A percentile compares a stretch with the other conserved stretches of the same genome.
These are phyloP conservation scores for Casuarina equisetifolia DNA, from an alignment of 306 rosid species.

Conservation along the genomic window DNA sequence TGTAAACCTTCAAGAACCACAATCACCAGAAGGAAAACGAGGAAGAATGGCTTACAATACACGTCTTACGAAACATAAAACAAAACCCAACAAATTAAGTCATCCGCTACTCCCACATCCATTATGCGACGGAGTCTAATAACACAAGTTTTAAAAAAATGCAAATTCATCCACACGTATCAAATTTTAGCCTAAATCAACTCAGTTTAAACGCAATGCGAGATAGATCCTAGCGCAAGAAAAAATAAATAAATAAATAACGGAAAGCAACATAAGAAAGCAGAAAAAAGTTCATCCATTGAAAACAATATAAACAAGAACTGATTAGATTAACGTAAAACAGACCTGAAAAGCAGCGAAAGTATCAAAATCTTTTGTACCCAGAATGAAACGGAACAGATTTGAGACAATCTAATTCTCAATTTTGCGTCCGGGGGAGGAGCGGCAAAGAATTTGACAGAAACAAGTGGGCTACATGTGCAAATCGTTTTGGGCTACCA, in stretches of 20 bases:
- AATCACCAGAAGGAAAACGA: background rate
- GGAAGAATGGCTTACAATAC: background rate
- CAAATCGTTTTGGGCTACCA: constrained; percentile 27
- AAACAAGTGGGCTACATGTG: constrained; percentile 27
- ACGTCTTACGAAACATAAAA: background rate
- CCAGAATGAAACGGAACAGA: background rate
- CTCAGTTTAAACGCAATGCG: constrained; percentile 2
- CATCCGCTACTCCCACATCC: background rate
- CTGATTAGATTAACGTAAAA: constrained; percentile 2
- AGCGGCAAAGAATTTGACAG: constrained; percentile 11
- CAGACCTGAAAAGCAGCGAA: constrained; percentile 19
- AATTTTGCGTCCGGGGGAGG: constrained; percentile 17
- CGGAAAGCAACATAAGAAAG: background rate
- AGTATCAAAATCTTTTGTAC: constrained; percentile 13
- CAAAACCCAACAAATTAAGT: background rate
- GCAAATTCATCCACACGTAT: background rate
- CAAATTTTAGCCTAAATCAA: background rate
- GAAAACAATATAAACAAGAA: background rate
- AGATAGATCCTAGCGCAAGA: background rate
- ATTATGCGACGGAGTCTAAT: background rate
- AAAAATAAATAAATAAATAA: background rate
- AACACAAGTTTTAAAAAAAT: too few species aligned
- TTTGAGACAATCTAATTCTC: background rate
- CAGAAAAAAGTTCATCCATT: background rate
- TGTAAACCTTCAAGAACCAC: constrained; percentile 9